phyloP scores from a whole-genome alignment of 164 flowering plant genomes.

The Hamamelis virginiana region DNA sequence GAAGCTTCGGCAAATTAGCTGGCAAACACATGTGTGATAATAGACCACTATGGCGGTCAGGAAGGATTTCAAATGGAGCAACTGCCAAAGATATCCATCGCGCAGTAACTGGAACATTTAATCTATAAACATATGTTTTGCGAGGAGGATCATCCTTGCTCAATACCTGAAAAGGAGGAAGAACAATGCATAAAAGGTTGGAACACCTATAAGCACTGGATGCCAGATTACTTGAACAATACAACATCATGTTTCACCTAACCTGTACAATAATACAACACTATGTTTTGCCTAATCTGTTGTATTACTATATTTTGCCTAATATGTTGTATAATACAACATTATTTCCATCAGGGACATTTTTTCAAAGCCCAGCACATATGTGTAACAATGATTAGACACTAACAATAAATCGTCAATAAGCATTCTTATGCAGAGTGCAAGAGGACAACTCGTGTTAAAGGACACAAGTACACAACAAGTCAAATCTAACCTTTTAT shows the following conservation, averaged over 20 bases:
- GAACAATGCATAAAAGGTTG: neutral
- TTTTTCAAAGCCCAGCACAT: neutral
- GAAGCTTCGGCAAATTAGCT: conserved; percentile 52
- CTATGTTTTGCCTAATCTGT: neutral
- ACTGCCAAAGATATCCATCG: conserved; percentile 82
- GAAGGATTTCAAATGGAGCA: conserved; percentile 83
- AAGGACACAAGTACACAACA: too few relatives aligned
- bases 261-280: neutral
- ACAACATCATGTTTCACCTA: neutral
- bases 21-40: conserved; percentile 81
- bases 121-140: conserved; percentile 78
- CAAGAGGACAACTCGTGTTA: neutral
- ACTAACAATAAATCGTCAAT: neutral
- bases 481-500: too few relatives aligned
- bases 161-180: conserved; percentile 54
- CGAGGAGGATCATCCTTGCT: conserved; percentile 87
- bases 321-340: neutral
- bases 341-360: neutral
- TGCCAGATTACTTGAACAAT: neutral
- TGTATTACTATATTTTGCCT: too few relatives aligned
- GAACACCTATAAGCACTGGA: neutral
- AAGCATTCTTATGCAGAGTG: neutral
- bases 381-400: neutral
- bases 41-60: conserved; percentile 56
- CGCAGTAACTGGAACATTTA: conserved; percentile 78